phyloP scores from a whole-genome alignment of 805 yeast genomes.

The Candida wancherniae region DNA sequence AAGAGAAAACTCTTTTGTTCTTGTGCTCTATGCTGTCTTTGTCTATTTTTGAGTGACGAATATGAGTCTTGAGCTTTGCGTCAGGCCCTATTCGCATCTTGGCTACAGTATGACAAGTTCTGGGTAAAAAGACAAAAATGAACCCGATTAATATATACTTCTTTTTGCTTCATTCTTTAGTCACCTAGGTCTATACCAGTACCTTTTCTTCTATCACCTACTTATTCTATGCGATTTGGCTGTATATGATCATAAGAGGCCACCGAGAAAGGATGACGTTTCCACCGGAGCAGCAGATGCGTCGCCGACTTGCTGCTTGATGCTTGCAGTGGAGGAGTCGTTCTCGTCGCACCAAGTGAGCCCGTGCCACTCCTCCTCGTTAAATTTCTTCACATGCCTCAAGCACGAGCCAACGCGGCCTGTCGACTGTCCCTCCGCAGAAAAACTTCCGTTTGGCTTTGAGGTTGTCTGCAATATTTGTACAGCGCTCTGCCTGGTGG shows the following conservation, averaged over 20 bases:
- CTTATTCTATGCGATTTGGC: no score
- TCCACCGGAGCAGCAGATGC: slow-evolving; percentile 14
- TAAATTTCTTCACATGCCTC: slow-evolving; percentile 34
- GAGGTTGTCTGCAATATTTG: slow-evolving; percentile 41
- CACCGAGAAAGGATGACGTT: slow-evolving; percentile 15
- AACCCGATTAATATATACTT: slow-evolving; percentile 5
- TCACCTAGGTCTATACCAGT: no score
- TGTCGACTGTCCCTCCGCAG: slow-evolving; percentile 23
- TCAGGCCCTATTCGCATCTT: neutral
- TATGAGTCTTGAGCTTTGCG: no score
- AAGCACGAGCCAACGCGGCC: slow-evolving; percentile 36
- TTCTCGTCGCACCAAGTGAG: slow-evolving; percentile 25
- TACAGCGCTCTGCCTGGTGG: slow-evolving; percentile 23
- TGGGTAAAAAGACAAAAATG: neutral
- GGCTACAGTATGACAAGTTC: slow-evolving; percentile 1
- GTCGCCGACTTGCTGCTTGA: slow-evolving; percentile 15
- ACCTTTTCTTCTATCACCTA: no score
- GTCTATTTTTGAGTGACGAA: no score
- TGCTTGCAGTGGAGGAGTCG: slow-evolving; percentile 14
- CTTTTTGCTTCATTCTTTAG: no score
- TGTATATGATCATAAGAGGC: slow-evolving; percentile 19
- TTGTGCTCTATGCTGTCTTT: no score
- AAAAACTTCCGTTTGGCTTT: slow-evolving; percentile 22
- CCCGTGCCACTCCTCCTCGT: slow-evolving; percentile 38
- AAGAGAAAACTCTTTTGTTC: no score